A percentile compares a stretch with the other conserved stretches of the same genome.
Evolutionary conservation across 1,139 yeast genomes (phyloP).

Genomic region (Ogataea hybrid): DNA sequence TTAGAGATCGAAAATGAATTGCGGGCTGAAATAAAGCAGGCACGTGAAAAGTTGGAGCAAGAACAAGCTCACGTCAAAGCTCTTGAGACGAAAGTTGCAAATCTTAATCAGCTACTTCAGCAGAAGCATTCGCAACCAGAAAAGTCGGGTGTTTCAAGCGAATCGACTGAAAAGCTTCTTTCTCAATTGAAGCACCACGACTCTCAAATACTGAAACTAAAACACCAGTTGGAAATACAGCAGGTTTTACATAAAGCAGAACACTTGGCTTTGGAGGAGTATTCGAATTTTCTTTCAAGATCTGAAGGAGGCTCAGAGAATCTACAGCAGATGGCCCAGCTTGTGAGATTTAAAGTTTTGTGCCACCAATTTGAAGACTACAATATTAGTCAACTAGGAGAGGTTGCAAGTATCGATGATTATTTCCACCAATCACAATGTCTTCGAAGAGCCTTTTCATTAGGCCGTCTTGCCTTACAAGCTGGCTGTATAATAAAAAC

Average conservation of each 20-base stretch:
- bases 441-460: constrained; percentile 6
- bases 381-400: neutral
- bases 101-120: constrained; percentile 23
- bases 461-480: constrained; percentile 3
- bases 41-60: constrained; percentile 33
- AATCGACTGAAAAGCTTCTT: constrained; percentile 3
- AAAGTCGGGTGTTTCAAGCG: neutral
- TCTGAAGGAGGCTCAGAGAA: constrained; percentile 1
- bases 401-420: constrained; percentile 8
- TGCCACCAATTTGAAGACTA: constrained; percentile 6
- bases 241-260: constrained; percentile 9
- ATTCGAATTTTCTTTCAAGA: constrained; percentile 1
- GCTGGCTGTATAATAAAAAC: constrained; percentile 8
- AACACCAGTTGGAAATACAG: constrained; percentile 9
- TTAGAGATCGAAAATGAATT: constrained; percentile 55
- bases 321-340: constrained; percentile 6
- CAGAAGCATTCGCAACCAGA: constrained; percentile 10
- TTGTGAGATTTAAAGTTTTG: constrained; percentile 9
- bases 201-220: constrained; percentile 12
- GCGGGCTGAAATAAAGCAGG: constrained; percentile 40
- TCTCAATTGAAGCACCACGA: constrained; percentile 15
- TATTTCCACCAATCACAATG: constrained; percentile 7
- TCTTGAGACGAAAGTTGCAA: constrained; percentile 36
- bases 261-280: constrained; percentile 9
- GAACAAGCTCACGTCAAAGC: constrained; percentile 34